These are phyloP conservation scores for Alloteropsis semialata DNA, from an alignment of 176 grass and related monocot species.

Conservation along the genomic window DNA sequence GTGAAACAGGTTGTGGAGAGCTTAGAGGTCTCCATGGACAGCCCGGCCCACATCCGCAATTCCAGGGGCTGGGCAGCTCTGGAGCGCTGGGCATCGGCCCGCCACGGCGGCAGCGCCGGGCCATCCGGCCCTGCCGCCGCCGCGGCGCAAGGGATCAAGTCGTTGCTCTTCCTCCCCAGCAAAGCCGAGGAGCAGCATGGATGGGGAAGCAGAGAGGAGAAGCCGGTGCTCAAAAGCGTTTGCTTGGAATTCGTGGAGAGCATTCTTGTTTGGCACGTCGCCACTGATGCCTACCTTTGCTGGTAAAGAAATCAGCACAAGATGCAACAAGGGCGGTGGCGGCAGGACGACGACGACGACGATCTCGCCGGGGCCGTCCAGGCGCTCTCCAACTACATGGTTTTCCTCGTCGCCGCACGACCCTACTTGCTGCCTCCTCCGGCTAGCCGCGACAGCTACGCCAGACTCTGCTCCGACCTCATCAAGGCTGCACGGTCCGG, in stretches of 20 bases:
- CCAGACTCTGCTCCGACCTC: not conserved
- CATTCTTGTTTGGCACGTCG: not conserved
- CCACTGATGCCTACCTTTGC: not conserved
- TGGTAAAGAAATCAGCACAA: not conserved
- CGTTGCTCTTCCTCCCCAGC: too few relatives aligned
- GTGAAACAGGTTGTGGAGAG: not conserved
- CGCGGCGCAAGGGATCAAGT: too few relatives aligned
- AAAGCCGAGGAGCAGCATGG: too few relatives aligned
- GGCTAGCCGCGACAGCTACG: not conserved
- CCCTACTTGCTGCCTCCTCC: not conserved
- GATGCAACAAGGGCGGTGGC: not conserved
- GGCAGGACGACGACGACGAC: not conserved
- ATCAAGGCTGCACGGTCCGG: not conserved
- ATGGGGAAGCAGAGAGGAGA: too few relatives aligned
- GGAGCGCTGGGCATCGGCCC: not conserved
- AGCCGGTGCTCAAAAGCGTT: too few relatives aligned
- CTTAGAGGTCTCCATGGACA: too few relatives aligned
- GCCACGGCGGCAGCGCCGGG: too few relatives aligned
- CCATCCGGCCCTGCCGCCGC: too few relatives aligned
- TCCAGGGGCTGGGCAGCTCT: not conserved
- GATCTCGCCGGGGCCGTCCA: not conserved
- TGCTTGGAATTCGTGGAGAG: not conserved
- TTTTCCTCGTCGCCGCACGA: not conserved
- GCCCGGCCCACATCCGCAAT: not conserved
- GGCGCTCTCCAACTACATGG: not conserved